Evolutionary conservation across 2,329 filamentous ascomycete genomes (phyloP), one percentile per base, ranked within the genome.

Genomic region (Spiromastix sp.): DNA sequence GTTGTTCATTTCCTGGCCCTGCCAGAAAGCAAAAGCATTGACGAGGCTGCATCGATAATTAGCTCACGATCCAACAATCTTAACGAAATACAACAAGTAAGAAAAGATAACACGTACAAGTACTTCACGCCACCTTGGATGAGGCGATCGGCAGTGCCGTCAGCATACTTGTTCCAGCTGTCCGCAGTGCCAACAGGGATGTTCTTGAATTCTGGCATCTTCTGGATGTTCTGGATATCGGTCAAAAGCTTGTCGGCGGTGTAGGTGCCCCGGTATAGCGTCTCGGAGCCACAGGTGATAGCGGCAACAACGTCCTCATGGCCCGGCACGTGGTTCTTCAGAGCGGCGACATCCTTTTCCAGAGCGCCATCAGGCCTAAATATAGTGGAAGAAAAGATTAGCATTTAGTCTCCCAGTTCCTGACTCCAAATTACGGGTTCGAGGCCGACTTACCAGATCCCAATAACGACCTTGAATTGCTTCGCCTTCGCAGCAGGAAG

Each of bases 21-120:
- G 79, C 79, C 79, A 83, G 67, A 81, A 84, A 20, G 74, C 71
- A 53, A 84, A 84, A 17, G 75, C 79, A 51, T 84, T 83, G 53
- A 72, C 67, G 41, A 84, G 63, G 38, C 68, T 64, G 35, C 27
- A 27, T 8, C 12, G 6, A 8, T 34, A 12, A 32, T 29, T 30
- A 12, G 18, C 22, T 28, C 20, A 26, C 20, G 2, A 2, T 21
- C 30, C 30, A 32, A 21, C n/a, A n/a, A 11, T n/a, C 22, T 12
- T 4, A 10, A 10, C 10, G 10, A 25, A 5, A 13, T 11, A 15
- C 6, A 16, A 18, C 3, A 25, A 28, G 16, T 7, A 15, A 29
- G 29, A 10, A 10, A 28, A 15, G 33, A 22, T 4, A 11, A 13
- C 11, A 49, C 63, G 50, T 52, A 69, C 65, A 78, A 60, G 39